Conservation (phyloP, 495 filamentous ascomycete species). For the Hyaloscypha variabilis region DNA sequence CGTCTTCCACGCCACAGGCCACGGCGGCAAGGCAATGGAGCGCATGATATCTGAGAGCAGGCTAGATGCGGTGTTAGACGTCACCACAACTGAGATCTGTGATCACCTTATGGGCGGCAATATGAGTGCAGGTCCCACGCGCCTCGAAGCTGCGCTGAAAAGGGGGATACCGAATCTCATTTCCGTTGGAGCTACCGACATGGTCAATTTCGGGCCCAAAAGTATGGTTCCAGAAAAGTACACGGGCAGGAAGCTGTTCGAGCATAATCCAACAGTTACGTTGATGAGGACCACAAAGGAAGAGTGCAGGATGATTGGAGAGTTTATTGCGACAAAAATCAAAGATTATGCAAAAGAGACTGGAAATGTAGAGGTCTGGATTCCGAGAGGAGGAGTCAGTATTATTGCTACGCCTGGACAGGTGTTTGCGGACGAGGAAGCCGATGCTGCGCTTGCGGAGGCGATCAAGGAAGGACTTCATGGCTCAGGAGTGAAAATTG, state of each 20-base stretch:
- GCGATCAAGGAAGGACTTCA: slow-evolving; percentile 43
- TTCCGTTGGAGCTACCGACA: slow-evolving; percentile 66
- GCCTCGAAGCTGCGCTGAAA: slow-evolving; percentile 56
- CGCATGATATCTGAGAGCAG: slow-evolving; percentile 52
- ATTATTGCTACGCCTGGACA: slow-evolving; percentile 39
- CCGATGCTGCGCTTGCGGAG: slow-evolving; percentile 43
- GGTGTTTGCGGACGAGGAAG: slow-evolving; percentile 38
- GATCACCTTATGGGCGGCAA: slow-evolving; percentile 65
- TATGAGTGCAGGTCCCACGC: slow-evolving; percentile 53
- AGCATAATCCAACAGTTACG: slow-evolving; percentile 68
- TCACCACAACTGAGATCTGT: slow-evolving; percentile 70
- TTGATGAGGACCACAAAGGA: slow-evolving; percentile 59
- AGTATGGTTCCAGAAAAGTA: slow-evolving; percentile 56
- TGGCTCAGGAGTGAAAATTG: slow-evolving; percentile 36
- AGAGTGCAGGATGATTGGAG: slow-evolving; percentile 56
- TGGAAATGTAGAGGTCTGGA: slow-evolving; percentile 50
- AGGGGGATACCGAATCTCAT: slow-evolving; percentile 63
- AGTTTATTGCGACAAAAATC: slow-evolving; percentile 55
- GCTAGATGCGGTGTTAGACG: slow-evolving; percentile 64
- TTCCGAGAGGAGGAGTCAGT: slow-evolving; percentile 55
- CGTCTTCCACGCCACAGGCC: slow-evolving; percentile 70
- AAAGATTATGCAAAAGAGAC: slow-evolving; percentile 36
- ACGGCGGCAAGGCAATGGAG: slow-evolving; percentile 70
- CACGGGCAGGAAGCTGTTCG: slow-evolving; percentile 49
- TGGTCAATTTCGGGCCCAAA: slow-evolving; percentile 66